A percentile compares a stretch with the other conserved stretches of the same genome.
Evolutionary conservation across 768 basidiomycete genomes (phyloP).

Genomic region (Dentipellis sp.): DNA sequence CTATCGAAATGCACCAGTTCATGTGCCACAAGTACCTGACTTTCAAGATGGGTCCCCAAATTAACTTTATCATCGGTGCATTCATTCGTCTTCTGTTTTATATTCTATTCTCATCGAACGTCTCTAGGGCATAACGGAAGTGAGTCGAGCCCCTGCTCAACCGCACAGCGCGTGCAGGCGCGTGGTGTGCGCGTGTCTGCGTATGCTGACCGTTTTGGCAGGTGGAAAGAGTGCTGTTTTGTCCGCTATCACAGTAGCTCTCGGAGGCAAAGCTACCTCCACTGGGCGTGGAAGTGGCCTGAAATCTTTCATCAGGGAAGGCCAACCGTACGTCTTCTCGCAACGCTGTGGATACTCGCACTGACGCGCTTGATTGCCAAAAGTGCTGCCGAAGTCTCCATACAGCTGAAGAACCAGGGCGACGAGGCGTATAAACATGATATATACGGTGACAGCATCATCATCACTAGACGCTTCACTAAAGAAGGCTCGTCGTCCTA

Average conservation of each 20-base stretch:
- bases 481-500: conserved; percentile 70
- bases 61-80: conserved; percentile 94
- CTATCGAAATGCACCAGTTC: conserved; percentile 83
- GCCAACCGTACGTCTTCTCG: conserved; percentile 51
- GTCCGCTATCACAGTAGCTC: conserved; percentile 85
- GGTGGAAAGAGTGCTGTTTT: conserved; percentile 95
- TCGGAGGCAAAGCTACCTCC: conserved; percentile 87
- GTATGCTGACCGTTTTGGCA: conserved; percentile 20
- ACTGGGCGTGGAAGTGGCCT: conserved; percentile 85
- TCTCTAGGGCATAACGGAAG: conserved; percentile 83
- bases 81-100: not conserved
- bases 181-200: not conserved
- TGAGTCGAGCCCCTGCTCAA: conserved; percentile 29
- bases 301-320: conserved; percentile 80
- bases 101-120: not conserved
- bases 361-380: not conserved
- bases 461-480: conserved; percentile 73
- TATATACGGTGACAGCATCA: conserved; percentile 80
- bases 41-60: conserved; percentile 84
- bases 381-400: conserved; percentile 67
- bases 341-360: not conserved
- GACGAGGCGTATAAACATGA: conserved; percentile 81
- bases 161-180: not conserved
- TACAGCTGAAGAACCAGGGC: conserved; percentile 83
- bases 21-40: conserved; percentile 89